Evolutionary conservation across 352 stramenopile genomes (phyloP).

Genomic region (Pythium vanterpoolii): DNA sequence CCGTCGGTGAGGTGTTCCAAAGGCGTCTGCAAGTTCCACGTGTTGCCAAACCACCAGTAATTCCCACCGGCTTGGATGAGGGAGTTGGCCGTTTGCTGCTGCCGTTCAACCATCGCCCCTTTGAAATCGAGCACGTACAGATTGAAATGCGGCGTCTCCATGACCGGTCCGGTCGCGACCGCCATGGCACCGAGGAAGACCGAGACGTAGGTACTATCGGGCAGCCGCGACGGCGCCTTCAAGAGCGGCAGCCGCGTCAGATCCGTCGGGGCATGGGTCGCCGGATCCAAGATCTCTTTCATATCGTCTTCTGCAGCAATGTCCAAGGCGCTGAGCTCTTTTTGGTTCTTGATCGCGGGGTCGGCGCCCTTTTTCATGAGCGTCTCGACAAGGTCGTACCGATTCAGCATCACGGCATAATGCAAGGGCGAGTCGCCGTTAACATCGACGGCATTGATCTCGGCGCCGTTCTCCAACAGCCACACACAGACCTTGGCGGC

Average conservation of each 20-base stretch:
- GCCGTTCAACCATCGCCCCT: constrained; percentile 58
- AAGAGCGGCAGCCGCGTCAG: constrained; percentile 38
- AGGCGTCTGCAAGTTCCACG: constrained; percentile 82
- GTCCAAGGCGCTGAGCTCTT: constrained; percentile 59
- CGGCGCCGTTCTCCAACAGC: constrained; percentile 85
- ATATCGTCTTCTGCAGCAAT: constrained; percentile 79
- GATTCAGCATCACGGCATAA: constrained; percentile 79
- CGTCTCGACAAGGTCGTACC: constrained; percentile 79
- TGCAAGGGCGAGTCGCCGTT: constrained; percentile 86
- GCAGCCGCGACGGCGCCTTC: constrained; percentile 48
- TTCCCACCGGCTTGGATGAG: constrained; percentile 83
- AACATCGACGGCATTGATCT: constrained; percentile 69
- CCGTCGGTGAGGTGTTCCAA: constrained; percentile 85
- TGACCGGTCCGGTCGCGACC: constrained; percentile 77
- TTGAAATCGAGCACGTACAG: constrained; percentile 82
- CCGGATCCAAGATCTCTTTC: constrained; percentile 69
- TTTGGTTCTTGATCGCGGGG: constrained; percentile 67
- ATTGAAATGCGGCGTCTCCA: constrained; percentile 88
- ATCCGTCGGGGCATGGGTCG: constrained; percentile 35
- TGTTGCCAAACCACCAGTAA: constrained; percentile 90
- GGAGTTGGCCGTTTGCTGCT: constrained; percentile 80
- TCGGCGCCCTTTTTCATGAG: constrained; percentile 86
- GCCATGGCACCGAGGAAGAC: constrained; percentile 81
- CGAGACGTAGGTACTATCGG: constrained; percentile 84
- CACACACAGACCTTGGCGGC: constrained; percentile 83